phyloP scores from a whole-genome alignment of 2,329 filamentous ascomycete species.

The Pyrenochaeta sp. region DNA sequence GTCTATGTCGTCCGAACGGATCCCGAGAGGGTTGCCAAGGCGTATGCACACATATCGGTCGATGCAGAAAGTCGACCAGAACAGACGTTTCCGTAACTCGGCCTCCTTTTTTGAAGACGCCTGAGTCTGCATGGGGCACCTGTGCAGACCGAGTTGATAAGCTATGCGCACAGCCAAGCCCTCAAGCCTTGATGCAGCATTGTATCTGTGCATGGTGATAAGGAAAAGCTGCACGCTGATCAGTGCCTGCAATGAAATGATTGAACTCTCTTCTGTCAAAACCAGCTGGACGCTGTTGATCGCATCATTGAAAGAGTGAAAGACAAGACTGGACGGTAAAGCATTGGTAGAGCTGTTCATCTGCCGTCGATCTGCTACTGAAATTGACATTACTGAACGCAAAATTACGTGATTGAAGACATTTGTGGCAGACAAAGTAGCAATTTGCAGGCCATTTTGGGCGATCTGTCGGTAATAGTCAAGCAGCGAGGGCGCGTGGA shows the following conservation, averaged over 20 bases:
- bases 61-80: conserved; percentile 34
- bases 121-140: conserved; percentile 18
- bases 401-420: conserved; percentile 26
- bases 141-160: conserved; percentile 27
- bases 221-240: conserved; percentile 33
- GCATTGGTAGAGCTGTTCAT: conserved; percentile 8
- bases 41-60: conserved; percentile 34
- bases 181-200: conserved; percentile 31
- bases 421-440: conserved; percentile 4
- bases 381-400: conserved; percentile 33
- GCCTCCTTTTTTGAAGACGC: conserved; percentile 14
- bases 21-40: conserved; percentile 26
- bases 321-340: conserved; percentile 20
- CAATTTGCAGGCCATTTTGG: conserved; percentile 3
- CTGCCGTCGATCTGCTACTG: conserved; percentile 28
- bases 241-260: conserved; percentile 30
- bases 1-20: conserved; percentile 27
- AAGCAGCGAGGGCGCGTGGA: conserved; percentile 31
- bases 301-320: conserved; percentile 30
- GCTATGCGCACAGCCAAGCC: conserved; percentile 27
- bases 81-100: conserved; percentile 31
- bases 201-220: conserved; percentile 33
- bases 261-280: conserved; percentile 30
- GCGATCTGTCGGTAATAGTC: conserved; percentile 22
- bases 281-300: conserved; percentile 23